Conservation (phyloP, 345 rosid species). For the Bretschneidera sinensis region DNA sequence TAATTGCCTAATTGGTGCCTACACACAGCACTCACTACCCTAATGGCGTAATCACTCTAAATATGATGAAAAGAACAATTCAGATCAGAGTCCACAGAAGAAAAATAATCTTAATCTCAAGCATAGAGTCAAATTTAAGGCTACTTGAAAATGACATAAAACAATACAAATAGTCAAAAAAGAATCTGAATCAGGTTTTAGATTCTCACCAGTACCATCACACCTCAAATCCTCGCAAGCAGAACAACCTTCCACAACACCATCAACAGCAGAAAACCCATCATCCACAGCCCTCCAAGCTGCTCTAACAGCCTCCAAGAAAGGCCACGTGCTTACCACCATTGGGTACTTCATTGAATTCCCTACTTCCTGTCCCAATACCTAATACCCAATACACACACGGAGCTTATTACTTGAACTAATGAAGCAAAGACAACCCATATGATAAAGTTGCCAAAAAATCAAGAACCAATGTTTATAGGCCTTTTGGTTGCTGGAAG, state of each 20-base stretch:
- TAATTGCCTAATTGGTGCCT: too few relatives aligned
- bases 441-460: background rate
- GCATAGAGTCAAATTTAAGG: too few relatives aligned
- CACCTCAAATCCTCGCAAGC: conserved; percentile 83
- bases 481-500: background rate
- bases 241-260: conserved; percentile 94
- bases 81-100: too few relatives aligned
- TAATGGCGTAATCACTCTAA: too few relatives aligned
- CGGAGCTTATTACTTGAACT: background rate
- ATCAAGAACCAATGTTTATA: background rate
- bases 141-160: too few relatives aligned
- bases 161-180: background rate
- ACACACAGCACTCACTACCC: too few relatives aligned
- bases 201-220: conserved; percentile 72
- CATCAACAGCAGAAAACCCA: conserved; percentile 66
- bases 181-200: too few relatives aligned
- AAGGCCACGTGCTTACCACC: conserved; percentile 93
- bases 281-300: too few relatives aligned
- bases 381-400: too few relatives aligned
- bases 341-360: conserved; percentile 45
- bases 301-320: conserved; percentile 77
- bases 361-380: conserved; percentile 28
- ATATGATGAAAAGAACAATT: too few relatives aligned
- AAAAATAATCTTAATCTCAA: too few relatives aligned
- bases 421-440: conserved; percentile 3